Conservation (phyloP, 805 yeast species). For the Myxozyma vanderwaltii region DNA sequence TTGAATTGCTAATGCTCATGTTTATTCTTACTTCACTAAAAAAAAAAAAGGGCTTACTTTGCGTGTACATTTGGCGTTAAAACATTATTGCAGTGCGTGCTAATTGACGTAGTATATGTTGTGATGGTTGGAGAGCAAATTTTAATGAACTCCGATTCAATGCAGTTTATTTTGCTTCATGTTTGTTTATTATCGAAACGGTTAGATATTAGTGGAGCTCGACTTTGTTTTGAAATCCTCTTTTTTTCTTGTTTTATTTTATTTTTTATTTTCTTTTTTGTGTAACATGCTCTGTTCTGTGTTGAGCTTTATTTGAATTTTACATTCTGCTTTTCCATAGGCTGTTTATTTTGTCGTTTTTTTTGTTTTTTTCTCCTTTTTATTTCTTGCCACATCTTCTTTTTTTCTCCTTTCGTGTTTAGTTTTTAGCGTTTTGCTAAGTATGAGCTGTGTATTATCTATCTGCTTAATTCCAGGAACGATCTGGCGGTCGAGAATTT, state of each 20-base stretch:
- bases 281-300: neutral
- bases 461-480: neutral
- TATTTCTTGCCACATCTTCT: neutral
- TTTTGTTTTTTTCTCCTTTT: neutral
- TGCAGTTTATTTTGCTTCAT: too few relatives aligned
- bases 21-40: neutral
- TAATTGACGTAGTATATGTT: neutral
- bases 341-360: neutral
- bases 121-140: neutral
- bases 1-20: neutral
- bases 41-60: neutral
- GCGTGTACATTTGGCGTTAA: conserved; percentile 3
- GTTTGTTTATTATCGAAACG: too few relatives aligned
- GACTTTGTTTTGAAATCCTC: neutral
- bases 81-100: neutral
- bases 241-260: neutral
- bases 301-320: too few relatives aligned
- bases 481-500: neutral
- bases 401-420: neutral
- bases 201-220: too few relatives aligned
- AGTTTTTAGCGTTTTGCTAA: neutral
- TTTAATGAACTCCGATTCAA: too few relatives aligned
- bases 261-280: neutral
- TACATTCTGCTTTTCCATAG: too few relatives aligned
- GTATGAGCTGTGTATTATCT: neutral